Conservation (phyloP, 805 yeast genomes). For the Wilhelminamyces savonicus region DNA sequence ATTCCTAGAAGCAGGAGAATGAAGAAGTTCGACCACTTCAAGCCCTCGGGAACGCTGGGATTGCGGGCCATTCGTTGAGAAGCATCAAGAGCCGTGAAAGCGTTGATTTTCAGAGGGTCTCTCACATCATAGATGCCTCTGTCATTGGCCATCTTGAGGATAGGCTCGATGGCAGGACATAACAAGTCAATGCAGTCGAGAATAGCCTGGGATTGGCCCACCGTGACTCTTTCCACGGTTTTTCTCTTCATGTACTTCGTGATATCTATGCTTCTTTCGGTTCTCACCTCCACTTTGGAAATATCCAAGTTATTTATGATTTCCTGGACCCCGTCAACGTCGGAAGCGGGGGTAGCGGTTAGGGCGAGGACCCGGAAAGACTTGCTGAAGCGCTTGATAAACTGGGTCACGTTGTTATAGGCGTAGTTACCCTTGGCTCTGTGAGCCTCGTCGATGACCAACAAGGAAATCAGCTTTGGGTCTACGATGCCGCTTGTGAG, state of each 20-base stretch:
- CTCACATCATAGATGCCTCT: constrained; percentile 55
- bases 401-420: constrained; percentile 74
- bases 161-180: constrained; percentile 62
- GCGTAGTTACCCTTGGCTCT: constrained; percentile 88
- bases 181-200: constrained; percentile 47
- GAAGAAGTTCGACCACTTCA: constrained; percentile 67
- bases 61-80: constrained; percentile 52
- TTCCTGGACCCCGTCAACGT: constrained; percentile 81
- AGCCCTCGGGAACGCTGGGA: constrained; percentile 54
- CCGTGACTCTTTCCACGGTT: constrained; percentile 51
- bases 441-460: constrained; percentile 95
- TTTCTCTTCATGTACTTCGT: constrained; percentile 70
- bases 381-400: constrained; percentile 46
- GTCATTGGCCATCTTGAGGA: constrained; percentile 56
- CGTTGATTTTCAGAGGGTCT: constrained; percentile 64
- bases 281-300: constrained; percentile 75
- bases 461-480: constrained; percentile 66
- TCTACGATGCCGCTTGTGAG: constrained; percentile 65
- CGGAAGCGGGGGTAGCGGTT: constrained; percentile 94
- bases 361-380: constrained; percentile 75
- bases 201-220: constrained; percentile 50
- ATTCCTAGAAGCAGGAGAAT: constrained; percentile 57
- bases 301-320: constrained; percentile 69
- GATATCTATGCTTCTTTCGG: constrained; percentile 79
- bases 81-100: constrained; percentile 65